Base-by-base conservation (phyloP, 768 basidiomycete genomes). In the Termitomyces sp. region DNA sequence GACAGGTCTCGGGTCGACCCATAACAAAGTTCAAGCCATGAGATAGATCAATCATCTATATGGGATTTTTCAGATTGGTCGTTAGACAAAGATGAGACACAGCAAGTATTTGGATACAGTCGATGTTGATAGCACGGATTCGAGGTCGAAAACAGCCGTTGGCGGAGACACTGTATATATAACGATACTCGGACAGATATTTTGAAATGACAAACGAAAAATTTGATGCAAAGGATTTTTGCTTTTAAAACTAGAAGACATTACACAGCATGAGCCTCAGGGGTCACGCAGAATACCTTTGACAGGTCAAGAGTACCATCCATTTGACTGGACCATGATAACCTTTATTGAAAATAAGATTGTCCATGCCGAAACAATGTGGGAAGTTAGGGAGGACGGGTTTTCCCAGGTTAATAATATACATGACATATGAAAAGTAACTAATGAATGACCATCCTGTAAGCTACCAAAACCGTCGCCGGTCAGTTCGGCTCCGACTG, bases 401-500 rank as follows among this genome's bases (percentile, higher is more conserved):
- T 49, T n/a, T n/a, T 31, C 27, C 30, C 30, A 48, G 2, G 16
- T 5, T 33, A 27, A 20, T 37, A 37, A 30, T 27, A 39, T 39
- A 39, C 16, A 53, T 24, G 36, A 22, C 6, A 53, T 27, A 31
- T 27, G 16, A 39, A 18, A 8, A 30, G 15, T 30, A 30, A 22
- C 8, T 22, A 44, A 54, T 34, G 39, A 13, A 31, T 20, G 4
- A 11, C 45, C 18, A 33, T 42, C 36, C 27, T 42, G 36, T 44
- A 39, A 27, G 22, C 57, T 65, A 65, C 57, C 59, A 59, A 18
- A 50, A 52, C 65, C 65, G 54, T 47, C 61, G 58, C n/a, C 63
- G 60, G 24, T 53, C 55, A 41, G 31, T 20, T 30, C 67, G 52
- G 20, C 66, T 58, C 27, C 63, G 63, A 24, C 66, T 57, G 34